These are phyloP conservation scores for Cercospora sesami DNA, from an alignment of 2,329 filamentous ascomycete species.

Conservation along the genomic window DNA sequence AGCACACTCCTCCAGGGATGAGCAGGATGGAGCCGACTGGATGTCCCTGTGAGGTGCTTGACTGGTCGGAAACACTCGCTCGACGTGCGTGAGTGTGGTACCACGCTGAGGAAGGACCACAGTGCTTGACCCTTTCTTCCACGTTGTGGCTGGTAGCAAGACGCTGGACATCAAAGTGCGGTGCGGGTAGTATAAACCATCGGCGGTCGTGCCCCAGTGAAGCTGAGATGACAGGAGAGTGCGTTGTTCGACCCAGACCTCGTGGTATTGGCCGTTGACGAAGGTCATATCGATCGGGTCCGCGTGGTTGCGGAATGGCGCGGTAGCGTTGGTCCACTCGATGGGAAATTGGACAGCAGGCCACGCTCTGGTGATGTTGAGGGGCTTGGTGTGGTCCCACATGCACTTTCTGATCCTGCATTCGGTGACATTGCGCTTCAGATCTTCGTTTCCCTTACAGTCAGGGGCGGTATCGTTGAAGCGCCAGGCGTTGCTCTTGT, in stretches of 20 bases:
- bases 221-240: neutral
- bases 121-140: neutral
- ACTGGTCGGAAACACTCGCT: neutral
- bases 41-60: neutral
- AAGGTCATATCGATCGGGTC: neutral
- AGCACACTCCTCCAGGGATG: neutral
- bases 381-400: slow-evolving; percentile 17
- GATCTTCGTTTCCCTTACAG: neutral
- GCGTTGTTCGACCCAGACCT: neutral
- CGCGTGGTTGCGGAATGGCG: neutral
- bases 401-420: slow-evolving; percentile 20
- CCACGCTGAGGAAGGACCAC: neutral
- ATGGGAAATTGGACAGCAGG: slow-evolving; percentile 16
- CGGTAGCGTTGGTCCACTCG: slow-evolving; percentile 15
- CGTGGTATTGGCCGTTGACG: neutral
- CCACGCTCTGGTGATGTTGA: slow-evolving; percentile 20
- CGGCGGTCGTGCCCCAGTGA: slow-evolving; percentile 6
- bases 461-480: slow-evolving; percentile 7
- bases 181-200: slow-evolving; percentile 5
- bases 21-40: neutral
- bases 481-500: neutral
- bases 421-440: slow-evolving; percentile 7
- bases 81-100: neutral
- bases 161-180: slow-evolving; percentile 8
- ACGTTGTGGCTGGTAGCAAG: neutral